Percentiles rank a stretch among this genome's conserved stretches.
phyloP scores from a whole-genome alignment of 1,139 yeast species.

The Pneumocystis murina region DNA sequence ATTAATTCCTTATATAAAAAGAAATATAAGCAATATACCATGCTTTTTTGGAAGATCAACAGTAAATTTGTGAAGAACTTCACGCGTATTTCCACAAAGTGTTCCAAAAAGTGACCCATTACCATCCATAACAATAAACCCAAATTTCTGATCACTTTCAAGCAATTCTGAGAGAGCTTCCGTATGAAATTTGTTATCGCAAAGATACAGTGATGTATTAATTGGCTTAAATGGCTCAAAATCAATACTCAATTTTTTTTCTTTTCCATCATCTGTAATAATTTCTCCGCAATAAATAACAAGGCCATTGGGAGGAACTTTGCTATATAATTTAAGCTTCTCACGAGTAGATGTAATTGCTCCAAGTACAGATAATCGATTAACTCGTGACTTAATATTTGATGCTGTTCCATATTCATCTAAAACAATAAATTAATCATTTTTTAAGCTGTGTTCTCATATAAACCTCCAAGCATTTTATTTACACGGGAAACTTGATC shows the following conservation, averaged over 20 bases:
- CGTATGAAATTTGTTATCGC: conserved; percentile 97
- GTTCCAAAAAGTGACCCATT: conserved; percentile 93
- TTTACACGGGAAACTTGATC: conserved; percentile 80
- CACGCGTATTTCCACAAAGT: conserved; percentile 93
- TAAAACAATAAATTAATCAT: conserved; percentile 21
- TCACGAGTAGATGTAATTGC: conserved; percentile 98
- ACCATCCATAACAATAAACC: conserved; percentile 98
- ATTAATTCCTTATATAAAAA: neutral
- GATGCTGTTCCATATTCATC: conserved; percentile 99
- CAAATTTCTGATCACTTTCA: conserved; percentile 90
- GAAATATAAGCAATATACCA: conserved; percentile 24
- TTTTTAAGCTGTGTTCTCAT: neutral
- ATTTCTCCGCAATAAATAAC: conserved; percentile 98
- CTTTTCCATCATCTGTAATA: conserved; percentile 91
- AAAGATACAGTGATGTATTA: conserved; percentile 83
- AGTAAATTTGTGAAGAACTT: conserved; percentile 84
- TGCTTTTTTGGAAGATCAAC: conserved; percentile 98
- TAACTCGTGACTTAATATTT: conserved; percentile 91
- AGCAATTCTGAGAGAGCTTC: conserved; percentile 88
- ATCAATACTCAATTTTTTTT: conserved; percentile 84
- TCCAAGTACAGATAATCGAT: conserved; percentile 81
- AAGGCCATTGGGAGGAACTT: conserved; percentile 84
- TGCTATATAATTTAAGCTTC: conserved; percentile 74
- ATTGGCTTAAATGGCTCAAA: conserved; percentile 97
- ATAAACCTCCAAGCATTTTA: conserved; percentile 49